Evolutionary conservation across 2,329 filamentous ascomycete genomes (phyloP), one percentile per base, ranked within the genome.

Genomic region (Lizonia empirigonia): DNA sequence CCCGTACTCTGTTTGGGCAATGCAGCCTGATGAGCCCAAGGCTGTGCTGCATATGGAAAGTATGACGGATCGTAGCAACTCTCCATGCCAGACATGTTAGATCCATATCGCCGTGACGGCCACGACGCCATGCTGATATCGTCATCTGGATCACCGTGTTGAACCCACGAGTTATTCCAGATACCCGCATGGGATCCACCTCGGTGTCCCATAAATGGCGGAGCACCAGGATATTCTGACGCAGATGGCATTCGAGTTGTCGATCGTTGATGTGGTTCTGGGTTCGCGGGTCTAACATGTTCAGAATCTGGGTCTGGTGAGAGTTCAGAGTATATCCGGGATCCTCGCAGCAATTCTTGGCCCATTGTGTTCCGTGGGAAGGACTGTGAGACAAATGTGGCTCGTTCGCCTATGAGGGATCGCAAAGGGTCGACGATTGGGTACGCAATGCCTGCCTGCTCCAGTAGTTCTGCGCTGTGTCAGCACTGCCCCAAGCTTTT

Each of bases 361-460:
- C 41, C 8, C 24, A 41, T 53, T 3, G 36, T 32, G 15, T 52
- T 52, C 23, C 42, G 44, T 7, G 50, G 41, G 3, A n/a, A 13
- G 0, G 18, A 33, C 30, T 53, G 46, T 6, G 50, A 38, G 1
- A 39, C 24, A 7, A 51, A 37, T 3, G 50, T 41, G 22, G 42
- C 33, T 56, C 38, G 32, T 50, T 42, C 15, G 38, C 35, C 40
- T 47, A 56, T 16, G 58, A 52, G 54, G 3, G 66, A 54, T 40
- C 67, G 68, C 7, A 73, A 56, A 2, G 69, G 69, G 19, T 72
- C 70, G 8, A 54, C 56, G 26, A 73, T 91, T 7, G 90, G 90
- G 89, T 90, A 95, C 2, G 90, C 89, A 64, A 95, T 91, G 3
- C 82, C 82, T 2, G 85, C 85, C 53, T 77, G 79, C 71, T 94